Percentiles rank a stretch among this genome's conserved stretches.
Evolutionary conservation across 1,139 yeast genomes (phyloP).

Genomic region (Lodderomyces elongisporus): DNA sequence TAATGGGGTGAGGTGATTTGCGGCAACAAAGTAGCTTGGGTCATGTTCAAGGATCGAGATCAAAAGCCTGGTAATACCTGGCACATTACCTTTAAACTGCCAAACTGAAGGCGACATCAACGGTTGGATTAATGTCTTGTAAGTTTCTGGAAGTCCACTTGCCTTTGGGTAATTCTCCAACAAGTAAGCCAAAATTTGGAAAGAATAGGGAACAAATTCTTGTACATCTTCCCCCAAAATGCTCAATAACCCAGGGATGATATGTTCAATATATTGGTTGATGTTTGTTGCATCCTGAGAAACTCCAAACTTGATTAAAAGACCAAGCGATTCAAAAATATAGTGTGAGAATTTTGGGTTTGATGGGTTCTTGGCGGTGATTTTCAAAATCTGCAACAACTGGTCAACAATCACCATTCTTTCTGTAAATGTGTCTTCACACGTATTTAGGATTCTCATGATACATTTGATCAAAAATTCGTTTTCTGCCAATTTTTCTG

Average conservation of each 20-base stretch:
- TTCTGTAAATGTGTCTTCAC: slow-evolving; percentile 55
- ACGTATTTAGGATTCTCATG: slow-evolving; percentile 75
- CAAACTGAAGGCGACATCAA: slow-evolving; percentile 83
- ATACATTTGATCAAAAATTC: slow-evolving; percentile 87
- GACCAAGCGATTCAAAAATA: slow-evolving; percentile 82
- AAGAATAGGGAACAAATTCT: slow-evolving; percentile 89
- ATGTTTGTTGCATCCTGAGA: slow-evolving; percentile 20
- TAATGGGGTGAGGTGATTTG: slow-evolving; percentile 57
- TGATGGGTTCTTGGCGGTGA: slow-evolving; percentile 84
- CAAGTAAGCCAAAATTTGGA: slow-evolving; percentile 79
- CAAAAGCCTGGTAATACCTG: slow-evolving; percentile 81
- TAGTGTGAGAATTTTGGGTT: slow-evolving; percentile 92
- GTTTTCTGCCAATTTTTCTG: slow-evolving; percentile 92
- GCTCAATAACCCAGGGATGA: slow-evolving; percentile 63
- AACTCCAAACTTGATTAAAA: slow-evolving; percentile 54
- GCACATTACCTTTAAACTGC: slow-evolving; percentile 91
- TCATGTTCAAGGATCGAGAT: slow-evolving; percentile 68
- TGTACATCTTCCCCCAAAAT: slow-evolving; percentile 82
- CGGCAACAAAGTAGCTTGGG: slow-evolving; percentile 42
- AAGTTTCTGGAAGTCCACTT: slow-evolving; percentile 55
- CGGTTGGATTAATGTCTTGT: slow-evolving; percentile 68
- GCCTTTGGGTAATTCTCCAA: slow-evolving; percentile 57
- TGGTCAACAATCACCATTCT: slow-evolving; percentile 54
- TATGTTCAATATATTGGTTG: slow-evolving; percentile 44
- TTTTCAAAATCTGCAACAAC: slow-evolving; percentile 60